These are phyloP conservation scores for Leccinum ochraceum DNA, from an alignment of 768 basidiomycete genomes.

Conservation along the genomic window DNA sequence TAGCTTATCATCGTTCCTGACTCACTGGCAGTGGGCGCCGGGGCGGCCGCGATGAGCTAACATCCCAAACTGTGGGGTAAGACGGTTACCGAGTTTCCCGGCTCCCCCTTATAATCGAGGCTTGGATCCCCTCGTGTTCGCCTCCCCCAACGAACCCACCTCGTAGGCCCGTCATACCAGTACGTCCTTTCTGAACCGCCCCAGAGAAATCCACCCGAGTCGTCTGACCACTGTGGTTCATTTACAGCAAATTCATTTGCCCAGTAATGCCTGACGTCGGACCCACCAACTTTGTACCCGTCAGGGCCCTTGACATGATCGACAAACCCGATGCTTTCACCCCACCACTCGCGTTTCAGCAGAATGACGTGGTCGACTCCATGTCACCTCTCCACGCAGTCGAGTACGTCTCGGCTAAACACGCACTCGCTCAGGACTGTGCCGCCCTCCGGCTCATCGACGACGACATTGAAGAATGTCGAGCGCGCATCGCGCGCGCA, in stretches of 20 bases:
- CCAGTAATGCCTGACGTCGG: slow-evolving; percentile 4
- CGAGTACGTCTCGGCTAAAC: slow-evolving; percentile 21
- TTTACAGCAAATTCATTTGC: slow-evolving; percentile 6
- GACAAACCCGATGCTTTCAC: not conserved
- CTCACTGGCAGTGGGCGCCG: not conserved
- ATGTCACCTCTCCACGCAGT: slow-evolving; percentile 21
- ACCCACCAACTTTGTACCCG: not conserved
- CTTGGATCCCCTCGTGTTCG: not conserved
- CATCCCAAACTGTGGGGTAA: not conserved
- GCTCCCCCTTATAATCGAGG: slow-evolving; percentile 10
- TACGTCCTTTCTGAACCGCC: slow-evolving; percentile 4
- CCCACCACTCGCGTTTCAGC: slow-evolving; percentile 3
- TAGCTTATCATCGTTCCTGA: not conserved
- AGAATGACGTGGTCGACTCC: slow-evolving; percentile 21
- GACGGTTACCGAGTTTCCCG: not conserved
- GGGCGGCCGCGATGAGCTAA: not conserved
- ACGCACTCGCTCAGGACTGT: slow-evolving; percentile 21
- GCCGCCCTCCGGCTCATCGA: slow-evolving; percentile 17
- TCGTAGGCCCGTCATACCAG: not conserved
- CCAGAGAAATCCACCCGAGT: not conserved
- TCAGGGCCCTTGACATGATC: not conserved
- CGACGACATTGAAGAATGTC: slow-evolving; percentile 22
- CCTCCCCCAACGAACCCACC: not conserved
- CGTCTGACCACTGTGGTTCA: not conserved
- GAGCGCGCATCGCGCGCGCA: slow-evolving; percentile 12